These are phyloP conservation scores for Mycena metata DNA, from an alignment of 768 basidiomycete genomes.

Conservation along the genomic window DNA sequence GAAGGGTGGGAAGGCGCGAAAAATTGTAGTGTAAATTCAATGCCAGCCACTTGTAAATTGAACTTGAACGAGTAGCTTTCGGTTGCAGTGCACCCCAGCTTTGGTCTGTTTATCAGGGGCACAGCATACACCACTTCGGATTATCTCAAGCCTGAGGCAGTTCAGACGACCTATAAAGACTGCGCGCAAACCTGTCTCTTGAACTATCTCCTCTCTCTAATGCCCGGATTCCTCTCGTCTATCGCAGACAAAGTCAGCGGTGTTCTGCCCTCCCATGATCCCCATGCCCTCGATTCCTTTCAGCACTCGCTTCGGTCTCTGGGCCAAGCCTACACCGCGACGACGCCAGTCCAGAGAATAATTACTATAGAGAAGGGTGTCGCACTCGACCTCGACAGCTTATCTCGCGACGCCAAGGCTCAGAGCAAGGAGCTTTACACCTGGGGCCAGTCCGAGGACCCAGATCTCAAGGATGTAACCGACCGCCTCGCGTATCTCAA, in stretches of 20 bases:
- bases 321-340: constrained; percentile 81
- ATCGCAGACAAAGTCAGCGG: constrained; percentile 84
- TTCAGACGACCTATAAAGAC: too few species aligned
- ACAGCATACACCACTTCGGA: too few species aligned
- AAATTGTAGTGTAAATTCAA: constrained; percentile 72
- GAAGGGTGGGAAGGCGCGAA: constrained; percentile 88
- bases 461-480: constrained; percentile 79
- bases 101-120: too few species aligned
- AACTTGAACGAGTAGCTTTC: too few species aligned
- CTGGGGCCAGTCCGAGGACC: constrained; percentile 81
- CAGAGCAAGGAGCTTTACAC: constrained; percentile 89
- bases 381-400: constrained; percentile 78
- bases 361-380: constrained; percentile 85
- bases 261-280: constrained; percentile 58
- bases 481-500: constrained; percentile 88
- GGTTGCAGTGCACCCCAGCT: too few species aligned
- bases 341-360: constrained; percentile 80
- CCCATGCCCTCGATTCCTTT: constrained; percentile 70
- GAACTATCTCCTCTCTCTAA: constrained; percentile 46
- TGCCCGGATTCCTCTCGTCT: constrained; percentile 72
- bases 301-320: constrained; percentile 81
- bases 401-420: constrained; percentile 74
- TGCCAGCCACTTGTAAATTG: constrained; percentile 10
- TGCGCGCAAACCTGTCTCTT: constrained; percentile 25
- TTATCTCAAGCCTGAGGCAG: too few species aligned